Percentiles rank a stretch among this genome's conserved stretches.
Conservation (phyloP, 2,329 filamentous ascomycete genomes). For the Claviceps pazoutovae region DNA sequence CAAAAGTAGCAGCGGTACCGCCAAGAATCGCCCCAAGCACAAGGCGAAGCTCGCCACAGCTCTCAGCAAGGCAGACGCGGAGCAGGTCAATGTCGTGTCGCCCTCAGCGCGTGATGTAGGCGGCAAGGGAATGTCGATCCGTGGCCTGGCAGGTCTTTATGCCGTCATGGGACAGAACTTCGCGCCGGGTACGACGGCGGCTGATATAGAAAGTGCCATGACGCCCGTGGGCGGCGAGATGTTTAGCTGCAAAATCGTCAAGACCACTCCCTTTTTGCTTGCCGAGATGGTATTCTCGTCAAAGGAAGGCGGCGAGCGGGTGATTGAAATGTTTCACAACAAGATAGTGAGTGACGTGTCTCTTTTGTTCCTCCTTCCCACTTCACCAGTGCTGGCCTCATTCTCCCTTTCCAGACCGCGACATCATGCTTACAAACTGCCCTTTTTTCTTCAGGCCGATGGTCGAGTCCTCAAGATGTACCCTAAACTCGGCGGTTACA, state of each 20-base stretch:
- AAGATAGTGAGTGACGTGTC: conserved; percentile 45
- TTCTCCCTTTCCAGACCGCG: not conserved
- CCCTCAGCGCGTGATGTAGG: not conserved
- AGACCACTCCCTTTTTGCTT: conserved; percentile 56
- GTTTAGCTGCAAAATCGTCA: conserved; percentile 51
- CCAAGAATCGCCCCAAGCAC: conserved; percentile 15
- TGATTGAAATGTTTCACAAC: conserved; percentile 64
- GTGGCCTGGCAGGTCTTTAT: conserved; percentile 59
- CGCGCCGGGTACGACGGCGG: conserved; percentile 65
- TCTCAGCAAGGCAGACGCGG: conserved; percentile 25
- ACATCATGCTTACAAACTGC: not conserved
- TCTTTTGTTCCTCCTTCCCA: conserved; percentile 5
- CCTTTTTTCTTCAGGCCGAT: conserved; percentile 42
- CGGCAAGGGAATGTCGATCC: conserved; percentile 48
- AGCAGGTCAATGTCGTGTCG: conserved; percentile 24
- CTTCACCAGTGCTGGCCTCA: not conserved
- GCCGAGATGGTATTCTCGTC: conserved; percentile 65
- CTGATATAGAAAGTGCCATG: conserved; percentile 73
- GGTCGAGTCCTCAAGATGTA: conserved; percentile 62
- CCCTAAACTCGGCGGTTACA: conserved; percentile 40
- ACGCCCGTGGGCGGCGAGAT: conserved; percentile 58
- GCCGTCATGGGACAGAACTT: conserved; percentile 70
- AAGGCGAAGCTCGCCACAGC: conserved; percentile 30
- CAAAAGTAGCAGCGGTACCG: not conserved
- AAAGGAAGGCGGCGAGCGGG: conserved; percentile 57